These are phyloP conservation scores for Penicillium silybi DNA, from an alignment of 495 filamentous ascomycete genomes.

Conservation along the genomic window DNA sequence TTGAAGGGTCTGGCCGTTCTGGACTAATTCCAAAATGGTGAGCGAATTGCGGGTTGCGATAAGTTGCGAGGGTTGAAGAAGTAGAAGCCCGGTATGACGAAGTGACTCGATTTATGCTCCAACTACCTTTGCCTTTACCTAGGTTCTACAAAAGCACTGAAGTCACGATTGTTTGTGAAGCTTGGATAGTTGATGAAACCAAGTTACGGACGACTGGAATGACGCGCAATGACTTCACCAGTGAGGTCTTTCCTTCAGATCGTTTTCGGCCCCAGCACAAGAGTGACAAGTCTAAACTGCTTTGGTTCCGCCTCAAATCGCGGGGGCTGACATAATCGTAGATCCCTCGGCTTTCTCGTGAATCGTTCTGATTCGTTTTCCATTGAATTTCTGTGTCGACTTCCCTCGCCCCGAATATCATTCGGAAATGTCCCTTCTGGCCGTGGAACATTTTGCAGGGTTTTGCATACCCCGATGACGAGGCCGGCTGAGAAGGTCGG, in stretches of 20 bases:
- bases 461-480: constrained; percentile 20
- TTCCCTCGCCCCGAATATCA: constrained; percentile 13
- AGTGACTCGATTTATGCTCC: background rate
- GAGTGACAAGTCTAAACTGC: background rate
- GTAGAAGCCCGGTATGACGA: constrained; percentile 12
- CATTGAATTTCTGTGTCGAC: constrained; percentile 5
- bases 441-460: background rate
- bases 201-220: constrained; percentile 16
- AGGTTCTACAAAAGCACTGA: background rate
- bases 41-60: background rate
- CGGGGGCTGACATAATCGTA: constrained; percentile 23
- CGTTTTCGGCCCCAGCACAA: too few species aligned
- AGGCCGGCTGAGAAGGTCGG: constrained; percentile 22
- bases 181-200: background rate
- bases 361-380: background rate
- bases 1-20: background rate
- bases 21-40: background rate
- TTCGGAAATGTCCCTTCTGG: constrained; percentile 2
- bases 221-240: constrained; percentile 30
- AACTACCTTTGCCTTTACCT: background rate
- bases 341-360: constrained; percentile 8
- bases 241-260: background rate
- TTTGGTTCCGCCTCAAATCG: constrained; percentile 13
- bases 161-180: background rate
- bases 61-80: constrained; percentile 3